Base-by-base conservation (phyloP, 148 eudicot species). In the Dysphania ambrosioides region DNA sequence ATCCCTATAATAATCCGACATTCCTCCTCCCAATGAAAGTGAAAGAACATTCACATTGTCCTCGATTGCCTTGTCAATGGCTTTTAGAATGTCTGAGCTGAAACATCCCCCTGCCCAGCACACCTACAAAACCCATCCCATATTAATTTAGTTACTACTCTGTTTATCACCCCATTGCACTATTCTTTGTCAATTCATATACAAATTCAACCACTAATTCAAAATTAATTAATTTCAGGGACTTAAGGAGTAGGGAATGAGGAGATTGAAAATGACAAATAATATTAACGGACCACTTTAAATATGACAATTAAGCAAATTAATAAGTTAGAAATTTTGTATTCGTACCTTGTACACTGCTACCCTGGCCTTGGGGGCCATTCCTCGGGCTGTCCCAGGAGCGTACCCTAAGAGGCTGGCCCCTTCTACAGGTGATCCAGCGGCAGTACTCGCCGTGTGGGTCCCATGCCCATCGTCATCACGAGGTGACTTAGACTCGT, bases 401-500 rank as follows among this genome's bases (percentile, higher is more conserved):
- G 93, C 93, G 57, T 89, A 87, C 6, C 92, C 92, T 15, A 85
- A 74, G 0, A 89, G 71, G 56, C 82, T 85, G 0, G 90, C 89
- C 15, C 77, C 82, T 3, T 67, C 78, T 1, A 89, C 93, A 0
- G 75, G 38, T 2, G 91, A 79, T 6, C 93, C 93, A 0, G 85
- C 89, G 0, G 93, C 90, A 4, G 90, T 89, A 65, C 79, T 77
- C 0, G 89, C 60, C 5, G 93, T 89, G 80, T 89, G 93, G n/a
- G 93, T 89, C 15, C 93, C 93, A 47, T 89, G 93, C 0, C 93
- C 93, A 23, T 86, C 91, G 13, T 82, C 85, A 40, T 89, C 93
- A 18, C 91, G 79, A 2, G 93, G 88, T 1, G 93, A 87, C 38
- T 76, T 79, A 1, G 84, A 77, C 77, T 87, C 91, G 15, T 75